Evolutionary conservation across 2,329 filamentous ascomycete species (phyloP), one percentile per base, ranked within the genome.

Genomic region (Trichoderma oligosporum): DNA sequence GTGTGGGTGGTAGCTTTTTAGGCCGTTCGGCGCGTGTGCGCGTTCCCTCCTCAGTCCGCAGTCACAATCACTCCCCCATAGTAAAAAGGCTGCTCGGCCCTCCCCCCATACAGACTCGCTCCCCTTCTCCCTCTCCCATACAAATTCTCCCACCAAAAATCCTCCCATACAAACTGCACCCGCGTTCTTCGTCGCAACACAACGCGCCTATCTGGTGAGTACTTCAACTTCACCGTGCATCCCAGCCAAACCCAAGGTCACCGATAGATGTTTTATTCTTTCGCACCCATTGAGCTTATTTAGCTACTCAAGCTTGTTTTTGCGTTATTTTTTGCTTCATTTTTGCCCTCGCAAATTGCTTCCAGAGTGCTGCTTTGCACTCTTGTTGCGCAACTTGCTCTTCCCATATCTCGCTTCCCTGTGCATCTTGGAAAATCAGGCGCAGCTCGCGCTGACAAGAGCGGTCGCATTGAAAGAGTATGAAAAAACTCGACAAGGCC

Each of bases 21-120:
- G 58, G 58, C 58, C 54, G 54, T 57, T 35, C 35, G 58, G 58
- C 59, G 44, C 56, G 57, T 56, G 54, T 60, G 59, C 61, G 56
- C 69, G 68, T 67, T 68, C 67, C 64, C 55, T 53, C 53, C 53
- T 52, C 58, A 60, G 42, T 22, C 56, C 70, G 69, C 73, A 70
- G 78, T 74, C 79, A 82, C 79, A 83, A 83, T 82, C 80, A 83
- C 78, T 78, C 78, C 73, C 78, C 77, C 80, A 80, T 80, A 82
- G 80, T 83, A 82, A 84, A 84, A 84, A 83, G 79, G 79, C 76
- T 76, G 75, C 75, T 74, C 74, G 74, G 74, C 74, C 73, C 72
- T 74, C 70, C 74, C 76, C 78, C 77, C 78, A 77, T 80, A 79
- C 78, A 78, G 72, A 76, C 76, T 75, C 66, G 74, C 75, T 73